phyloP scores from a whole-genome alignment of 257 asterid genomes.

The Nicotiana noctiflora region DNA sequence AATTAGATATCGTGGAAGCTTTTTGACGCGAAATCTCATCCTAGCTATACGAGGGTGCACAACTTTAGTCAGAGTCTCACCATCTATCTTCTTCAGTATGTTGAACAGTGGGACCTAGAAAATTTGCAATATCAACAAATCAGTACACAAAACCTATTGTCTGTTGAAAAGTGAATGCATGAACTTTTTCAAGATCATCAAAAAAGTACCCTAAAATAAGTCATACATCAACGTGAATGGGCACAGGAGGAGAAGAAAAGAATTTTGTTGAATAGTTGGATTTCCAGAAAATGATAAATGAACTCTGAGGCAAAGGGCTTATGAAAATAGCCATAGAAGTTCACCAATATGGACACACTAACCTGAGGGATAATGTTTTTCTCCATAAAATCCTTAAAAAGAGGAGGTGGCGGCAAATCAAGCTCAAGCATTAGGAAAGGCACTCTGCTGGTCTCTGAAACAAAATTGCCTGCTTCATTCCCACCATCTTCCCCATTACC shows the following conservation, averaged over 20 bases:
- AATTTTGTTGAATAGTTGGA: not conserved
- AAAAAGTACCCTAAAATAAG: not conserved
- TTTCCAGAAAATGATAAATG: not conserved
- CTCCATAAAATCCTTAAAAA: constrained; percentile 86
- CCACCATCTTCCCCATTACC: constrained; percentile 26
- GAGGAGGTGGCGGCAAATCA: constrained; percentile 96
- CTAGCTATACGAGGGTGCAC: constrained; percentile 79
- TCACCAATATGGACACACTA: not conserved
- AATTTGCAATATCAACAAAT: not conserved
- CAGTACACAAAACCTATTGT: not conserved
- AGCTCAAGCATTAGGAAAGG: constrained; percentile 82
- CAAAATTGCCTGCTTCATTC: constrained; percentile 21
- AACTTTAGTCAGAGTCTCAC: constrained; percentile 81
- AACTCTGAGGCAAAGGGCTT: not conserved
- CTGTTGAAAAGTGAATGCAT: not conserved
- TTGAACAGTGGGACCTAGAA: constrained; percentile 87
- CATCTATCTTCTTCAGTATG: constrained; percentile 86
- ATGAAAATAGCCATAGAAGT: not conserved
- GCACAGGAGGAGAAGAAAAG: not conserved
- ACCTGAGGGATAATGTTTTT: constrained; percentile 94
- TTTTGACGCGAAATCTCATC: constrained; percentile 79
- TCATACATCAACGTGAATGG: not conserved
- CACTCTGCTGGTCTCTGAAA: constrained; percentile 57
- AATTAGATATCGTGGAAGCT: constrained; percentile 66
- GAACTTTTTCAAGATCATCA: not conserved